phyloP scores from a whole-genome alignment of 768 basidiomycete genomes.

The Boletus subcaerulescens region DNA sequence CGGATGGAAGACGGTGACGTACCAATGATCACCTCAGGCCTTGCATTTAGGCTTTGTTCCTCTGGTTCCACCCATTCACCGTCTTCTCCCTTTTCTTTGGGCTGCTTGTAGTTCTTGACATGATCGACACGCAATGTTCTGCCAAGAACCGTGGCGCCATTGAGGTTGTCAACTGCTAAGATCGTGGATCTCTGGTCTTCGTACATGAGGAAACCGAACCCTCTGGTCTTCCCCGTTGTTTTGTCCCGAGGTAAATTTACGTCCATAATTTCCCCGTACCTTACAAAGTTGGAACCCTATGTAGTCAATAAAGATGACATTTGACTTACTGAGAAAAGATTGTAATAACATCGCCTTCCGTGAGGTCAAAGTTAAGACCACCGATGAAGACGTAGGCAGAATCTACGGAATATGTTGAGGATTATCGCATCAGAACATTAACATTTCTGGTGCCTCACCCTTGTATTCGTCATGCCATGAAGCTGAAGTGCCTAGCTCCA shows the following conservation, averaged over 20 bases:
- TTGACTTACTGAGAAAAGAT: constrained; percentile 92
- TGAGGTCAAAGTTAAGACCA: constrained; percentile 82
- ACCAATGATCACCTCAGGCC: constrained; percentile 70
- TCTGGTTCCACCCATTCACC: constrained; percentile 88
- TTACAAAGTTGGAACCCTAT: constrained; percentile 29
- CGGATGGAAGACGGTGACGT: constrained; percentile 16
- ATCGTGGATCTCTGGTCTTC: constrained; percentile 96
- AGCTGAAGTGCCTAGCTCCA: constrained; percentile 68
- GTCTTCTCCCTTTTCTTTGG: constrained; percentile 69
- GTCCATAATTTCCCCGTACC: constrained; percentile 96
- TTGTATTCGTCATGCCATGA: constrained; percentile 99
- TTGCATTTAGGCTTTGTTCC: constrained; percentile 84
- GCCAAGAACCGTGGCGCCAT: constrained; percentile 86
- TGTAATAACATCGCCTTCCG: constrained; percentile 96
- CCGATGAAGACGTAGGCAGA: constrained; percentile 95
- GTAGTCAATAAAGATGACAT: not conserved
- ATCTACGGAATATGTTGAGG: constrained; percentile 43
- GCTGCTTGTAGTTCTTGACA: constrained; percentile 89
- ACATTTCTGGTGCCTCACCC: constrained; percentile 36
- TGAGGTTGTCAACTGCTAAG: constrained; percentile 97
- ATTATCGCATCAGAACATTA: not conserved
- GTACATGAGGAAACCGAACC: constrained; percentile 98
- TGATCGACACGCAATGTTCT: constrained; percentile 90
- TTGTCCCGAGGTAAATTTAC: constrained; percentile 94
- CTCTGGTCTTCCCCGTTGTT: constrained; percentile 83